Evolutionary conservation across 805 yeast species (phyloP).

Genomic region (Myxozyma lipomycoides): DNA sequence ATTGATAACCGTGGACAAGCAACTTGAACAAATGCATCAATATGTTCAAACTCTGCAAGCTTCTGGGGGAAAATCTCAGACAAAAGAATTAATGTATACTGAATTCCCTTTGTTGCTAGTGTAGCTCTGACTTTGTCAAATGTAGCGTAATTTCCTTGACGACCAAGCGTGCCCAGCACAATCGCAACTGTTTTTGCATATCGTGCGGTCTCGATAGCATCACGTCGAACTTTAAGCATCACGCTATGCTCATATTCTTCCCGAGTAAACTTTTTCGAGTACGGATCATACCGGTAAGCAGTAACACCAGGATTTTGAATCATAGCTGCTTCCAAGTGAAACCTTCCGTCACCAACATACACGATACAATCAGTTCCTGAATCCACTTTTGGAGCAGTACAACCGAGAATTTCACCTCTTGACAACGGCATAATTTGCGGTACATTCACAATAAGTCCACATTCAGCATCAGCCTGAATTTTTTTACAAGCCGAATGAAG

Average conservation of each 20-base stretch:
- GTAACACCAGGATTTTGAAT: conserved; percentile 91
- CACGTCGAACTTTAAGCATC: conserved; percentile 65
- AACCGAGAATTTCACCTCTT: conserved; percentile 93
- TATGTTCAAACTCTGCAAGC: conserved; percentile 83
- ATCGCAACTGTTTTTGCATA: conserved; percentile 61
- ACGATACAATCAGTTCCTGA: conserved; percentile 58
- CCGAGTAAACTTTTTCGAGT: conserved; percentile 81
- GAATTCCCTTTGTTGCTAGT: conserved; percentile 53
- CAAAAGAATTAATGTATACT: conserved; percentile 73
- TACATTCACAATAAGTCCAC: conserved; percentile 59
- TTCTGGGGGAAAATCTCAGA: conserved; percentile 94
- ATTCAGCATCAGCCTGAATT: conserved; percentile 38
- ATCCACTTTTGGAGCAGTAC: conserved; percentile 83
- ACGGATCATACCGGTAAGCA: conserved; percentile 93
- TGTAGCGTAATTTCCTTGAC: conserved; percentile 88
- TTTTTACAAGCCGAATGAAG: conserved; percentile 71
- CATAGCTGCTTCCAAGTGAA: conserved; percentile 94
- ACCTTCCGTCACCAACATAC: conserved; percentile 93
- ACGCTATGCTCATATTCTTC: conserved; percentile 87
- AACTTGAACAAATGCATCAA: conserved; percentile 93
- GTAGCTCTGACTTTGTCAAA: conserved; percentile 59
- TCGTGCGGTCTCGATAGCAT: conserved; percentile 64
- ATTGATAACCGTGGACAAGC: conserved; percentile 96
- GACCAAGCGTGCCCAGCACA: conserved; percentile 87
- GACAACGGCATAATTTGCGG: conserved; percentile 93